Evolutionary conservation across 352 stramenopile genomes (phyloP).

Genomic region (Thraustotheca clavata): DNA sequence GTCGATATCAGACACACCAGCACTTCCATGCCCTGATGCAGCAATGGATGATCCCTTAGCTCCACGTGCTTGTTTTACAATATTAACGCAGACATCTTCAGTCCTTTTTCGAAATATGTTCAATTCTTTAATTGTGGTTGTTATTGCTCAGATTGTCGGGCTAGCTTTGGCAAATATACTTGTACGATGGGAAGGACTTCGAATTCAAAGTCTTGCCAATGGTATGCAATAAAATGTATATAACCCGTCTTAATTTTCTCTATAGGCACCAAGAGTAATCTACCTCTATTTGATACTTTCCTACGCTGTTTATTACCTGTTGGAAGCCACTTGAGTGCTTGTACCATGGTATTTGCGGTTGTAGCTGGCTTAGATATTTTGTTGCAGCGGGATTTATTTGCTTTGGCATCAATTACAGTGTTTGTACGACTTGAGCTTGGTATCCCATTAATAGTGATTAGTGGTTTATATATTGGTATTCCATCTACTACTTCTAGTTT

Average conservation of each 20-base stretch:
- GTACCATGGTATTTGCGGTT: constrained; percentile 23
- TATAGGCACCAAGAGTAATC: background rate
- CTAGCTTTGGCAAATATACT: constrained; percentile 38
- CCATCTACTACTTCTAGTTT: constrained; percentile 14
- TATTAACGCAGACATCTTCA: constrained; percentile 26
- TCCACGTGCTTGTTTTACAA: constrained; percentile 31
- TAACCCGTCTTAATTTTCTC: background rate
- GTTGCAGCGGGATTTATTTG: constrained; percentile 30
- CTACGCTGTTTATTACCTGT: constrained; percentile 37
- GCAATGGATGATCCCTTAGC: constrained; percentile 29
- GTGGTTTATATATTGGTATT: constrained; percentile 20
- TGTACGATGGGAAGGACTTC: constrained; percentile 38
- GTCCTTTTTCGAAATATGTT: constrained; percentile 34
- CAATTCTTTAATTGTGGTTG: constrained; percentile 28
- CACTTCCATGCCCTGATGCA: constrained; percentile 36
- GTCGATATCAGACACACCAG: constrained; percentile 26
- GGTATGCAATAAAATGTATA: background rate
- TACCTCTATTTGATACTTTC: background rate
- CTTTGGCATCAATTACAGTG: constrained; percentile 27
- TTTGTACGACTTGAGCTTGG: constrained; percentile 41
- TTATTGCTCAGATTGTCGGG: constrained; percentile 31
- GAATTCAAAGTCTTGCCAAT: constrained; percentile 4
- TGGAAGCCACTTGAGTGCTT: constrained; percentile 28
- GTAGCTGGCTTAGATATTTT: constrained; percentile 39
- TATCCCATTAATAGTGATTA: background rate